phyloP scores from a whole-genome alignment of 148 eudicot species.

The Salicornia ramosissima region DNA sequence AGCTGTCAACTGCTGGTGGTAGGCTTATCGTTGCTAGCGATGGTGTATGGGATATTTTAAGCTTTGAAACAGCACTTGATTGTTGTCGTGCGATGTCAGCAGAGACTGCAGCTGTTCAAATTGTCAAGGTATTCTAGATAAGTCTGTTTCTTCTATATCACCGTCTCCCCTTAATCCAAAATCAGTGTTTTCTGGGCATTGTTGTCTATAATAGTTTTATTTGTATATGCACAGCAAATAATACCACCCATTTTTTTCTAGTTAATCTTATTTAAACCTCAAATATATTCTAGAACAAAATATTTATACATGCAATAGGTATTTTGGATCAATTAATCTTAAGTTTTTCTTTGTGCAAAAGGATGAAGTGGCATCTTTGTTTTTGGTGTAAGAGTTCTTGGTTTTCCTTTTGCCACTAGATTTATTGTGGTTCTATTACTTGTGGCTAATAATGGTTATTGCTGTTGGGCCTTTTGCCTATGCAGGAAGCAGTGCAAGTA shows the following conservation, averaged over 20 bases:
- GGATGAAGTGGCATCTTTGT: neutral
- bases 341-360: neutral
- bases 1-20: constrained; percentile 86
- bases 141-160: neutral
- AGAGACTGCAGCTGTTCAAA: constrained; percentile 83
- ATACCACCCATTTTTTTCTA: too few species aligned
- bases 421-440: neutral
- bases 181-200: neutral
- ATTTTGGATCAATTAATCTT: neutral
- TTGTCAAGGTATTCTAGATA: constrained; percentile 67
- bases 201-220: neutral
- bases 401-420: neutral
- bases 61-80: constrained; percentile 73
- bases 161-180: neutral
- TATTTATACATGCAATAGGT: neutral
- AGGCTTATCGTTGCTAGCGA: constrained; percentile 84
- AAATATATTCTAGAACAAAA: neutral
- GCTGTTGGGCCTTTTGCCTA: constrained; percentile 11
- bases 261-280: too few species aligned
- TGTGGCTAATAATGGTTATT: neutral
- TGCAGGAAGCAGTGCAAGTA: constrained; percentile 76
- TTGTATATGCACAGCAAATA: neutral
- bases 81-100: constrained; percentile 83
- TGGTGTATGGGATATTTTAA: constrained; percentile 97
- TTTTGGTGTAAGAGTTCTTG: neutral